Conservation (phyloP, 768 basidiomycete species). For the Infundibulicybe gibba region DNA sequence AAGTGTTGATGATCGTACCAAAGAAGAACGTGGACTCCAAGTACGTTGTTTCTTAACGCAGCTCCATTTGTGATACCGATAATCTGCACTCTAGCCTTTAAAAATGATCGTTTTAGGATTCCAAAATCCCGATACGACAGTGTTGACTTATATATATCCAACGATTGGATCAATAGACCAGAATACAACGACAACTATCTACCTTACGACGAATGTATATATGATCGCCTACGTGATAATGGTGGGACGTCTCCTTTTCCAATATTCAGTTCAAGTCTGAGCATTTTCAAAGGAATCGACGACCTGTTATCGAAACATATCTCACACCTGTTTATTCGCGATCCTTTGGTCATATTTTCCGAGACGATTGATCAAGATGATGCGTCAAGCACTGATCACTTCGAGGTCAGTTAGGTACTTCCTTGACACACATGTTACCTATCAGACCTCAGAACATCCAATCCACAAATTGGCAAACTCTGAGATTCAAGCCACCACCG, state of each 20-base stretch:
- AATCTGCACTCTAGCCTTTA: constrained; percentile 55
- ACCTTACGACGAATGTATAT: constrained; percentile 75
- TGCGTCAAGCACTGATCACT: constrained; percentile 83
- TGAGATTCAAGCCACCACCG: constrained; percentile 98
- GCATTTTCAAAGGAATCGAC: constrained; percentile 64
- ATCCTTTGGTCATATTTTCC: constrained; percentile 92
- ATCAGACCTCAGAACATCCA: constrained; percentile 74
- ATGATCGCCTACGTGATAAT: constrained; percentile 66
- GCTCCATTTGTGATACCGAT: constrained; percentile 2
- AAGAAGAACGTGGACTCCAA: constrained; percentile 89
- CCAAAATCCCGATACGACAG: constrained; percentile 98
- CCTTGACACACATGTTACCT: constrained; percentile 2
- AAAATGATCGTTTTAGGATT: constrained; percentile 69
- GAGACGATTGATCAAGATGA: constrained; percentile 96
- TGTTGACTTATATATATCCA: constrained; percentile 90
- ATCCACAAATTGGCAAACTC: constrained; percentile 99
- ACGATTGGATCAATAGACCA: constrained; percentile 80
- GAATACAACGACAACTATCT: constrained; percentile 90
- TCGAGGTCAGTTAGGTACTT: constrained; percentile 59
- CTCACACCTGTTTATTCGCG: constrained; percentile 95
- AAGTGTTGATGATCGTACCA: constrained; percentile 96
- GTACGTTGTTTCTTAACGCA: constrained; percentile 28
- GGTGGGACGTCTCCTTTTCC: constrained; percentile 44
- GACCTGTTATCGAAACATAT: constrained; percentile 86
- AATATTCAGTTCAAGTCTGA: background rate